Evolutionary conservation across 257 asterid genomes (phyloP), one percentile per base, ranked within the genome.

Genomic region (Thymus quinquecostatus): DNA sequence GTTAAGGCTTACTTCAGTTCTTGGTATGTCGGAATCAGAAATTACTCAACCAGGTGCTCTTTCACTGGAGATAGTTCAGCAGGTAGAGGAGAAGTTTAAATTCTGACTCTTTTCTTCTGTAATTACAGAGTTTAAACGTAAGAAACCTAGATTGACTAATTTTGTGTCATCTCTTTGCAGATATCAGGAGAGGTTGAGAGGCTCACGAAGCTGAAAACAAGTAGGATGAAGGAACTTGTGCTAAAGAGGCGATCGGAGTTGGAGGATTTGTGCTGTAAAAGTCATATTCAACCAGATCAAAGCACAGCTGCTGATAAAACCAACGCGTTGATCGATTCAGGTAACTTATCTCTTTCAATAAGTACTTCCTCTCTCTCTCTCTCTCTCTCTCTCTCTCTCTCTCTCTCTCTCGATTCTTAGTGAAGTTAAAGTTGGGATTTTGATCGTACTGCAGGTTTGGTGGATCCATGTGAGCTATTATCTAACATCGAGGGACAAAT

Each of bases 221-320:
- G 96, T 77, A 87, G 96, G 88, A 77, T 94, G 96, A 94, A 94
- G 79, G 99, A 94, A 75, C 87, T 94, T 68, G 93, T 94, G 48
- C 80, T 81, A 88, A 94, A 89, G 79, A 91, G 78, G 85, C 84
- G 97, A 77, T 85, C 84, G 27, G 99, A 94, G 75, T 76, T 94
- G 60, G 99, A 94, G 74, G 96, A 94, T 74, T 71, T 91, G 67
- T 91, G 99, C 81, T 72, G 68, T 68, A 84, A 79, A 81, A 71
- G 77, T 56, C 97, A 94, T 79, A 89, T 94, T 69, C 86, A 85
- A 75, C 92, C 97, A 34, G 99, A 94, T 84, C 74, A 87, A 68
- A 94, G 87, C 86, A 91, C 96, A 5, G 86, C 92, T 73, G 88
- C 90, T 81, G 97, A 94, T 68, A 94, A 94, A 84, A 85, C 91